phyloP scores from a whole-genome alignment of 164 flowering plant species.

The Sedum album region DNA sequence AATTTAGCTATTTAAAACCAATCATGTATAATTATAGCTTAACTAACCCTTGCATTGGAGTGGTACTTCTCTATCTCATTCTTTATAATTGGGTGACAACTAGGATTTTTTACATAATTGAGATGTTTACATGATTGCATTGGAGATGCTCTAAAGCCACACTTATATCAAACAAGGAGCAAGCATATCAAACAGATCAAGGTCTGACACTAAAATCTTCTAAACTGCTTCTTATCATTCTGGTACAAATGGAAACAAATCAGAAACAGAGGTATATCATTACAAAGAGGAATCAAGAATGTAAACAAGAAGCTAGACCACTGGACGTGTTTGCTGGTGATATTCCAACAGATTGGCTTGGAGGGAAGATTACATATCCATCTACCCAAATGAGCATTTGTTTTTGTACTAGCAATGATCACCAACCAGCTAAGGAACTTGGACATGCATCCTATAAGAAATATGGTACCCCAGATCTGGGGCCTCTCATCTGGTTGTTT shows the following conservation, averaged over 20 bases:
- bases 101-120: too few species aligned
- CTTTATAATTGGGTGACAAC: too few species aligned
- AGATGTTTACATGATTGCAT: too few species aligned
- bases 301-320: neutral
- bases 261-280: neutral
- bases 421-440: slow-evolving; percentile 15
- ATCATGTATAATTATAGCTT: too few species aligned
- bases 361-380: neutral
- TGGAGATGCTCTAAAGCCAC: too few species aligned
- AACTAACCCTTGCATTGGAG: too few species aligned
- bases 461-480: slow-evolving; percentile 94
- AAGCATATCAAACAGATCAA: neutral
- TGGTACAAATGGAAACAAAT: neutral
- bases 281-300: too few species aligned
- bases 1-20: too few species aligned
- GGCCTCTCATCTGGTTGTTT: too few species aligned
- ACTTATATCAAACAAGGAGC: too few species aligned
- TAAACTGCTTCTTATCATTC: neutral
- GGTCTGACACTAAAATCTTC: neutral
- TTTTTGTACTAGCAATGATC: too few species aligned
- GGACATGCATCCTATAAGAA: slow-evolving; percentile 43
- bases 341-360: neutral
- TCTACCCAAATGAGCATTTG: neutral
- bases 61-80: too few species aligned
- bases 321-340: neutral